Base-by-base conservation (phyloP, 129 eudicot genomes). In the Erigeron canadensis region DNA sequence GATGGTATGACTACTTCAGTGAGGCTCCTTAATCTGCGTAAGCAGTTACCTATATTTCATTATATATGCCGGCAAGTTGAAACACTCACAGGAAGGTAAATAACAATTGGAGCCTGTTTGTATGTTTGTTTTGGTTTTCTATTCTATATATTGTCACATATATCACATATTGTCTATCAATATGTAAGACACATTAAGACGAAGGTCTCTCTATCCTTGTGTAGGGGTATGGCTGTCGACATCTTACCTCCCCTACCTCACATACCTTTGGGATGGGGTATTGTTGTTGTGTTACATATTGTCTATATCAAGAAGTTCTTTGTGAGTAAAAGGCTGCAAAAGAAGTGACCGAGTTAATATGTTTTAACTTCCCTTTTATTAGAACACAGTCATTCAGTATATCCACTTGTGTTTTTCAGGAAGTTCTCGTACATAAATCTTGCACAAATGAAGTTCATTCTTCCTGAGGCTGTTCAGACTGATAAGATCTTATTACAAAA, bases 381-480 rank as follows among this genome's bases (percentile, higher is more conserved):
- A 74, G 64, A 46, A 40, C 28, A 7, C 1, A 28, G 11, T 19
- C 45, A 45, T 9, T 47, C 18, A 63, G 41, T n/a, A 15, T 13
- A 43, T 8, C 54, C 40, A 21, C 51, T 22, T 53, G 12, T 19
- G 19, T 48, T 67, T 75, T 17, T 81, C 85, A 90, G 96, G 73
- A 75, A 80, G 56, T 90, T 90, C 67, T 71, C 75, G 40, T 70
- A 81, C 57, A 77, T 15, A 69, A 84, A 85, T 87, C 95, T 90
- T 56, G 97, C 95, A 65, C 95, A 87, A 75, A 90, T 90, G 55
- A 90, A 81, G 74, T 79, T 62, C 58, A 63, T 90, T 80, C 81
- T 90, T 74, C 95, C 97, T 3, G 97, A 90, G 80, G 97, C 91
- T 50, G 72, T 90, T 70, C 79, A 86, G 86, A 74, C 75, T 10